These are phyloP conservation scores for Limnanthes douglasii DNA, from an alignment of 345 rosid genomes.

Conservation along the genomic window DNA sequence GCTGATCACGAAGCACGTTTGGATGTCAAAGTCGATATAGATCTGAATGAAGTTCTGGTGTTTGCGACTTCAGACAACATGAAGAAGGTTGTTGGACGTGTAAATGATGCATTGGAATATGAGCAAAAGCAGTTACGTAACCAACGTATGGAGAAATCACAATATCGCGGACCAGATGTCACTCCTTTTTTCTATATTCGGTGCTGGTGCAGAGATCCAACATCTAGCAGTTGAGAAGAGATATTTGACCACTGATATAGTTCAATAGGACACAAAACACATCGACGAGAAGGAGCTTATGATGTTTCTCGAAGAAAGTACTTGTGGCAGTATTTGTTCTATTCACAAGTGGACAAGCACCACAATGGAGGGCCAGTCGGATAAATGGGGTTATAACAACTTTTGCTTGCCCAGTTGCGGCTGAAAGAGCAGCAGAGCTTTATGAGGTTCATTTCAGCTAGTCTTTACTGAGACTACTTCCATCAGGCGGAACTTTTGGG, in stretches of 20 bases:
- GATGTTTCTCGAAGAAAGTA: conserved; percentile 39
- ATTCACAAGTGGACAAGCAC: conserved; percentile 28
- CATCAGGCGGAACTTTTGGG: conserved; percentile 29
- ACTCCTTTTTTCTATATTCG: conserved; percentile 54
- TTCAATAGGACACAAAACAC: conserved; percentile 29
- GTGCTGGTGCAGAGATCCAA: conserved; percentile 79
- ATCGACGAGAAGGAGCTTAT: conserved; percentile 58
- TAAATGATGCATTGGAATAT: conserved; percentile 33
- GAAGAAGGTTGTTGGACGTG: conserved; percentile 34
- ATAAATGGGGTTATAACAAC: conserved; percentile 79
- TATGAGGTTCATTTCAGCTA: conserved; percentile 39
- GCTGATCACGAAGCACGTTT: conserved; percentile 82
- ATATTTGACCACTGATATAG: conserved; percentile 45
- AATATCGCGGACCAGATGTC: conserved; percentile 43
- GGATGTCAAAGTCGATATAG: conserved; percentile 37
- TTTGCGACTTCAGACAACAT: conserved; percentile 37
- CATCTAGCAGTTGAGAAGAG: conserved; percentile 72
- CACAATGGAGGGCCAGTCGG: conserved; percentile 39
- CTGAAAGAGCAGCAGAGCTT: conserved; percentile 45
- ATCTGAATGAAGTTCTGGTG: conserved; percentile 49
- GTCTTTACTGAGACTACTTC: conserved; percentile 34
- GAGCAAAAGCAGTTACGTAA: conserved; percentile 47
- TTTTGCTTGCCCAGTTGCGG: conserved; percentile 63
- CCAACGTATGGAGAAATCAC: conserved; percentile 58
- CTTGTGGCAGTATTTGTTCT: conserved; percentile 45